These are phyloP conservation scores for Colletotrichum euphorbiae DNA, from an alignment of 2,329 filamentous ascomycete species.

Conservation along the genomic window DNA sequence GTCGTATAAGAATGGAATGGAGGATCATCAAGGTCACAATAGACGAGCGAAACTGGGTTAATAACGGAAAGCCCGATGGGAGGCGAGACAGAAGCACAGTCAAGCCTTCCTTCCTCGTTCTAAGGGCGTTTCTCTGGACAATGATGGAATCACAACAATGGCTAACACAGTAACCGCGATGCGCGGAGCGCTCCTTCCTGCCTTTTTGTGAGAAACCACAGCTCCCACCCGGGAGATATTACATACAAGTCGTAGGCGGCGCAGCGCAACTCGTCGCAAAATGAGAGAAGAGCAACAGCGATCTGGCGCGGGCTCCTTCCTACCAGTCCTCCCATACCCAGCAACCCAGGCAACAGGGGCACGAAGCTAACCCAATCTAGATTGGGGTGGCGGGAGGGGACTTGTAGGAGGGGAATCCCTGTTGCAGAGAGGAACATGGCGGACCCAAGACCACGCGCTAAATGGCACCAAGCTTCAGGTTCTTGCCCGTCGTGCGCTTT, in stretches of 20 bases:
- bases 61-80: slow-evolving; percentile 16
- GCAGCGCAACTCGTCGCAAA: slow-evolving; percentile 26
- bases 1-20: slow-evolving; percentile 18
- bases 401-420: slow-evolving; percentile 22
- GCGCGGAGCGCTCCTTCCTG: slow-evolving; percentile 23
- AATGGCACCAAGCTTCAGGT: slow-evolving; percentile 32
- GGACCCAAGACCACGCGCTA: slow-evolving; percentile 30
- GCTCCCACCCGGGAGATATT: slow-evolving; percentile 16
- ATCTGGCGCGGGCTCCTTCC: slow-evolving; percentile 9
- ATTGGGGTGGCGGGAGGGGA: slow-evolving; percentile 9
- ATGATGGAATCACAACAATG: slow-evolving; percentile 31
- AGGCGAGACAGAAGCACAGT: slow-evolving; percentile 16
- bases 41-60: slow-evolving; percentile 7
- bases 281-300: slow-evolving; percentile 20
- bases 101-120: background rate
- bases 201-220: slow-evolving; percentile 12
- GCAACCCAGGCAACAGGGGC: slow-evolving; percentile 33
- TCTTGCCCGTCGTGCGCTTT: slow-evolving; percentile 1
- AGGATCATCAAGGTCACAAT: slow-evolving; percentile 6
- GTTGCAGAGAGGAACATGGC: slow-evolving; percentile 32
- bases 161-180: slow-evolving; percentile 25
- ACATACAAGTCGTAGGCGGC: slow-evolving; percentile 6
- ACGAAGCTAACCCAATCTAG: background rate
- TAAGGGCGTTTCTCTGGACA: background rate
- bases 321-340: background rate